Percentiles rank a stretch among this genome's conserved stretches.
Conservation (phyloP, 345 rosid genomes). For the Firmiana major region DNA sequence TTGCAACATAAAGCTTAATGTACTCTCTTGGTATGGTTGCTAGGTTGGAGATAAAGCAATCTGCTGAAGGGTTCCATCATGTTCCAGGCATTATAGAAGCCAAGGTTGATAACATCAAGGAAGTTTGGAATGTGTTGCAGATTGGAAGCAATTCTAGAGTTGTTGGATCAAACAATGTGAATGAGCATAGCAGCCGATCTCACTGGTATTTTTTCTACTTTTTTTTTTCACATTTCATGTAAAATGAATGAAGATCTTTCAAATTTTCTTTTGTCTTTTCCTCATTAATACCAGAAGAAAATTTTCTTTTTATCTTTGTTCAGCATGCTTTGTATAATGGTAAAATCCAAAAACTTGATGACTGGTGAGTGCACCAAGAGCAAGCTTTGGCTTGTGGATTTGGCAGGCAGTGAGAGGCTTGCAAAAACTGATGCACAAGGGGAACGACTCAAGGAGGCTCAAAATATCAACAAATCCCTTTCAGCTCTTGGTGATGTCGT, state of each 20-base stretch:
- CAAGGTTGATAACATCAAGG: slow-evolving; percentile 60
- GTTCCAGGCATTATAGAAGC: slow-evolving; percentile 92
- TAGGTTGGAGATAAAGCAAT: slow-evolving; percentile 94
- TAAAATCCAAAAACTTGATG: slow-evolving; percentile 74
- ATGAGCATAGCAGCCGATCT: slow-evolving; percentile 96
- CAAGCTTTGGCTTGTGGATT: slow-evolving; percentile 78
- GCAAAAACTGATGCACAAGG: slow-evolving; percentile 90
- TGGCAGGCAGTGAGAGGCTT: slow-evolving; percentile 95
- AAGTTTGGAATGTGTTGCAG: slow-evolving; percentile 86
- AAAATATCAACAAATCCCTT: slow-evolving; percentile 88
- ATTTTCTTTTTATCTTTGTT: slow-evolving; percentile 22
- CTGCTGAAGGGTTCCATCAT: slow-evolving; percentile 76
- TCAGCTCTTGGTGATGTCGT: slow-evolving; percentile 95
- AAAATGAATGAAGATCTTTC: neutral
- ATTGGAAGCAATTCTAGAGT: slow-evolving; percentile 92
- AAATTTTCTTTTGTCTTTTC: neutral
- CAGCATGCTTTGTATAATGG: slow-evolving; percentile 95
- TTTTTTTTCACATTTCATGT: slow-evolving; percentile 5
- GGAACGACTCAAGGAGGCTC: slow-evolving; percentile 95
- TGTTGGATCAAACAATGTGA: slow-evolving; percentile 94
- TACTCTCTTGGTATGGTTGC: slow-evolving; percentile 2
- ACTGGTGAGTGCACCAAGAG: slow-evolving; percentile 88
- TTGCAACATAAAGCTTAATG: neutral
- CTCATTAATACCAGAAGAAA: neutral
- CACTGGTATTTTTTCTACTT: slow-evolving; percentile 58